phyloP scores from a whole-genome alignment of 2,329 filamentous ascomycete species.

The Alternaria rosae region DNA sequence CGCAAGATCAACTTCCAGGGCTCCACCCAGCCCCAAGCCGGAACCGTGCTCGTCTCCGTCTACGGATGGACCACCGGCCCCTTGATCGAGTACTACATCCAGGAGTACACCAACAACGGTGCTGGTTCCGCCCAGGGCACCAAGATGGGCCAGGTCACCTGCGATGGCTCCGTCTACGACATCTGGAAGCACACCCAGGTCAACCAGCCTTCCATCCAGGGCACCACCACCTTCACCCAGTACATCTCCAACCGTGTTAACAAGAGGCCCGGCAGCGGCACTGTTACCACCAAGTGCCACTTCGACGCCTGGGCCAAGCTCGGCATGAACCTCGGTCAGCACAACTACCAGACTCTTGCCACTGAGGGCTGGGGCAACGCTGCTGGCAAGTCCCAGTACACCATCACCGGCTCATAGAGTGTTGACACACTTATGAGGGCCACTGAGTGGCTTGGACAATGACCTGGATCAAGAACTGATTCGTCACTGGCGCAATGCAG shows the following conservation, averaged over 20 bases:
- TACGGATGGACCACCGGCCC: slow-evolving; percentile 65
- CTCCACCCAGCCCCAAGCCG: slow-evolving; percentile 29
- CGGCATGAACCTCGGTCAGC: slow-evolving; percentile 35
- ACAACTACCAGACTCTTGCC: slow-evolving; percentile 40
- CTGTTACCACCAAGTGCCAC: slow-evolving; percentile 41
- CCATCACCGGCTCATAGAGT: slow-evolving; percentile 24
- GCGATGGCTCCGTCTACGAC: slow-evolving; percentile 41
- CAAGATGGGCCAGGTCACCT: slow-evolving; percentile 36
- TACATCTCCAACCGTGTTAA: slow-evolving; percentile 52
- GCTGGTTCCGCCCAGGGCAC: slow-evolving; percentile 40
- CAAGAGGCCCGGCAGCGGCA: slow-evolving; percentile 39
- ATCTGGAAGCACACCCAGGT: slow-evolving; percentile 42
- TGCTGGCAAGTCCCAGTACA: slow-evolving; percentile 39
- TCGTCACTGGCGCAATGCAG: not conserved
- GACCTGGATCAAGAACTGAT: not conserved
- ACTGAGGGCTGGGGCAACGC: slow-evolving; percentile 43
- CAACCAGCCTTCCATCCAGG: slow-evolving; percentile 58
- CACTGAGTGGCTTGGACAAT: not conserved
- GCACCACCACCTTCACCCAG: slow-evolving; percentile 60
- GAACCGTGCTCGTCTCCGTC: slow-evolving; percentile 48
- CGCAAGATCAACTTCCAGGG: slow-evolving; percentile 41
- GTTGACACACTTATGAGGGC: not conserved
- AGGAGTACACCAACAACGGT: slow-evolving; percentile 57
- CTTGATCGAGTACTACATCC: slow-evolving; percentile 59
- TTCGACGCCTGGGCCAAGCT: slow-evolving; percentile 40